A percentile compares a stretch with the other conserved stretches of the same genome.
Conservation (phyloP, 805 yeast genomes). For the Pichia cephalocereana region DNA sequence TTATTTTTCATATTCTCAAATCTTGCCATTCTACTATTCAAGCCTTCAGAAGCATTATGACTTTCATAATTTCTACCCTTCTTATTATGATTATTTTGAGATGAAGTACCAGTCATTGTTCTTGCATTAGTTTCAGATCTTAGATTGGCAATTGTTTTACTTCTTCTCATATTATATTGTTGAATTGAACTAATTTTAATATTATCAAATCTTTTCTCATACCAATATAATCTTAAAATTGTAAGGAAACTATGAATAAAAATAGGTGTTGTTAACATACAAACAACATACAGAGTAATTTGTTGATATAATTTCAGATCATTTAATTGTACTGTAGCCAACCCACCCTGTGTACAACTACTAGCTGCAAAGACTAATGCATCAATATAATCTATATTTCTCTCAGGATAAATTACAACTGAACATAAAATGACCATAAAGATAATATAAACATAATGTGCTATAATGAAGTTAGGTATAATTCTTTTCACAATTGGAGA, state of each 20-base stretch:
- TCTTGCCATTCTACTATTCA: conserved; percentile 5
- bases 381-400: conserved; percentile 63
- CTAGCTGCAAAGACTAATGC: conserved; percentile 69
- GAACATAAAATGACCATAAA: conserved; percentile 56
- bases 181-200: conserved; percentile 70
- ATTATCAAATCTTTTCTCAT: conserved; percentile 76
- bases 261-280: conserved; percentile 75
- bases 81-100: background rate
- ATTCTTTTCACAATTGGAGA: conserved; percentile 34
- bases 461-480: conserved; percentile 49
- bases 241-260: conserved; percentile 75
- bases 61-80: conserved; percentile 9
- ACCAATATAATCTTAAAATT: conserved; percentile 77
- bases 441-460: conserved; percentile 67
- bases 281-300: conserved; percentile 50
- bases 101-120: conserved; percentile 7
- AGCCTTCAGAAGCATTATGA: conserved; percentile 26
- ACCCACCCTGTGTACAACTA: conserved; percentile 84
- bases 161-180: conserved; percentile 74
- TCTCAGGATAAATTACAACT: conserved; percentile 67
- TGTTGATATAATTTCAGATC: conserved; percentile 69
- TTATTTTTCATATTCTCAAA: conserved; percentile 1
- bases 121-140: conserved; percentile 23
- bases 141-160: conserved; percentile 56
- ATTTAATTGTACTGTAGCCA: conserved; percentile 70